phyloP scores from a whole-genome alignment of 176 grass and related monocot genomes.

The Panicum miliaceum region DNA sequence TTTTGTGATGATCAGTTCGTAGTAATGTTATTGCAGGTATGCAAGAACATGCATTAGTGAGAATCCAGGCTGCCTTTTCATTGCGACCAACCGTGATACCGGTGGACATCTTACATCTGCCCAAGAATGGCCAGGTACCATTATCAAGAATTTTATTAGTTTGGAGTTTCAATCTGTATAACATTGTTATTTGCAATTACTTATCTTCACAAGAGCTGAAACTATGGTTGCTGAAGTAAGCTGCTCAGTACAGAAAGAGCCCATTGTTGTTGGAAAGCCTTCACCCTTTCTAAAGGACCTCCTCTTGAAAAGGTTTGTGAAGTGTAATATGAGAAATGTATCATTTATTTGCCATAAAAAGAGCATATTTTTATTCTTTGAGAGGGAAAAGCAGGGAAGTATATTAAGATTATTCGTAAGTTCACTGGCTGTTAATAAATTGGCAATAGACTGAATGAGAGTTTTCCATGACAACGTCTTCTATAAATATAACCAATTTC shows the following conservation, averaged over 20 bases:
- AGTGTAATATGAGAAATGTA: conserved; percentile 15
- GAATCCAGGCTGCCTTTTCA: conserved; percentile 95
- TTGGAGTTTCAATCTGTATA: conserved; percentile 4
- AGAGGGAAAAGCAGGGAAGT: background rate
- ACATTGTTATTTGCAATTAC: conserved; percentile 25
- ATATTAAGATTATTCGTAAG: conserved; percentile 11
- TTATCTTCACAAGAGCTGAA: conserved; percentile 71
- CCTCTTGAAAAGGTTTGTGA: conserved; percentile 77
- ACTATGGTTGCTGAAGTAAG: conserved; percentile 94
- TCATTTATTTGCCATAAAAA: conserved; percentile 8
- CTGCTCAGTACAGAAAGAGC: conserved; percentile 83
- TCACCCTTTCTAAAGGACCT: conserved; percentile 93
- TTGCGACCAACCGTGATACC: conserved; percentile 90
- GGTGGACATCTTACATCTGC: conserved; percentile 77
- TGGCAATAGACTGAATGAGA: background rate
- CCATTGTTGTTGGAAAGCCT: conserved; percentile 92
- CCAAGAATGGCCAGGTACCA: conserved; percentile 97
- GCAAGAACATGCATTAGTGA: conserved; percentile 87
- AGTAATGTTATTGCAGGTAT: conserved; percentile 61
- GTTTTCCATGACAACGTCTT: background rate
- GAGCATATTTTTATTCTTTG: background rate
- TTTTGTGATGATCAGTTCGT: conserved; percentile 20
- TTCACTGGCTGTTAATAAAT: background rate
- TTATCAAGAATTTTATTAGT: background rate
- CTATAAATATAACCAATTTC: background rate